Evolutionary conservation across 768 basidiomycete genomes (phyloP).

Genomic region (Lactarius vividus): DNA sequence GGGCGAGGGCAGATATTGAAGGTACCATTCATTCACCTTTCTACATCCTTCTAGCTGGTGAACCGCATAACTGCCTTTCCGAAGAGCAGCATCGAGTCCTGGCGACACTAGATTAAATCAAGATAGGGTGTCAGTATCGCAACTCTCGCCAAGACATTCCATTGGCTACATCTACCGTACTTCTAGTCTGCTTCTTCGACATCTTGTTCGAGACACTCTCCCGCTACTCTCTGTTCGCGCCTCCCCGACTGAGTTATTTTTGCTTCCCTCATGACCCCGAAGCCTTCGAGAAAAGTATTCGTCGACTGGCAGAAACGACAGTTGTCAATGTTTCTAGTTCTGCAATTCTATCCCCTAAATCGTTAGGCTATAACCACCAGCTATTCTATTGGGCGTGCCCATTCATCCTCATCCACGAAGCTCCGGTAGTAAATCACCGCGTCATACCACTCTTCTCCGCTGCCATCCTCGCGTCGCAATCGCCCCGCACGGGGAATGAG

Average conservation of each 20-base stretch:
- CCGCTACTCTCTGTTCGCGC: background rate
- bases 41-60: background rate
- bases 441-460: constrained; percentile 85
- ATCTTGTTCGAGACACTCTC: background rate
- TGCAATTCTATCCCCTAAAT: background rate
- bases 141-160: background rate
- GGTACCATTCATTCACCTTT: constrained; percentile 7
- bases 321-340: background rate
- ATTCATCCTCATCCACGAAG: constrained; percentile 45
- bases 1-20: constrained; percentile 21
- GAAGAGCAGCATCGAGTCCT: constrained; percentile 18
- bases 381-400: constrained; percentile 18
- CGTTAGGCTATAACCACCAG: background rate
- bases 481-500: constrained; percentile 74
- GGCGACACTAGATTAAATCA: background rate
- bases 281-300: background rate
- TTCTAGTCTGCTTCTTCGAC: background rate
- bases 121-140: background rate
- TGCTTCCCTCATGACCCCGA: background rate
- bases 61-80: background rate
- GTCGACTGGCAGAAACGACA: background rate
- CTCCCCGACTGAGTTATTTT: background rate
- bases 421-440: constrained; percentile 83
- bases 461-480: constrained; percentile 60
- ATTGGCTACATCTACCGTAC: background rate